A percentile compares a stretch with the other conserved stretches of the same genome.
These are phyloP conservation scores for Chimonanthus praecox DNA, from an alignment of 164 flowering plant genomes.

Conservation along the genomic window DNA sequence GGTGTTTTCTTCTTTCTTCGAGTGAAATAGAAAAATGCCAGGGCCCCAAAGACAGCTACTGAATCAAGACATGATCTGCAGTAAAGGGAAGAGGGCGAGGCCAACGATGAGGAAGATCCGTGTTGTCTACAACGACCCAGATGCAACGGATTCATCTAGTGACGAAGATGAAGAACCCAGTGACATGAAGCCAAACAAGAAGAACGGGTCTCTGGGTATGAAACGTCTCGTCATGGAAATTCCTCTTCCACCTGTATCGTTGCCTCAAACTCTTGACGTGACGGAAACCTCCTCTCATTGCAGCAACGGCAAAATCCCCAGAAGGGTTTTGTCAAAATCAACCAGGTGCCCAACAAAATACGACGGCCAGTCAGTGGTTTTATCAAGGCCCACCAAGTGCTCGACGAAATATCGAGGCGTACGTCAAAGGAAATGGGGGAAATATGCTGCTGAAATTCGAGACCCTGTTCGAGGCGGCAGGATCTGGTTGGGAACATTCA, in stretches of 20 bases:
- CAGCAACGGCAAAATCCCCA: conserved; percentile 30
- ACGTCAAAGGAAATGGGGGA: conserved; percentile 85
- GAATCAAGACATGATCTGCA: conserved; percentile 21
- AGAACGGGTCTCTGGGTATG: not conserved
- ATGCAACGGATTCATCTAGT: conserved; percentile 68
- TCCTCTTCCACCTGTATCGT: conserved; percentile 18
- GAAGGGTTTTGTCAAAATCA: conserved; percentile 18
- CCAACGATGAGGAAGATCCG: conserved; percentile 45
- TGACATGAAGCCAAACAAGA: not conserved
- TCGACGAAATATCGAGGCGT: conserved; percentile 54
- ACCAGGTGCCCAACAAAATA: conserved; percentile 23
- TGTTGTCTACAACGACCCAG: conserved; percentile 60
- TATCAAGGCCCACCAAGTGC: conserved; percentile 12
- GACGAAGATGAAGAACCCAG: conserved; percentile 41
- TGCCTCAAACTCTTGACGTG: conserved; percentile 8
- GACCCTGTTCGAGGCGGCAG: conserved; percentile 60
- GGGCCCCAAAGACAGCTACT: conserved; percentile 24
- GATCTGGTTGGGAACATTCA: conserved; percentile 81
- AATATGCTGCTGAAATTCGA: conserved; percentile 96
- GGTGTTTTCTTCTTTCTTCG: conserved; percentile 2
- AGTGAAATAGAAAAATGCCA: conserved; percentile 21
- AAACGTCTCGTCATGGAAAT: conserved; percentile 50
- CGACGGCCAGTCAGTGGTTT: not conserved
- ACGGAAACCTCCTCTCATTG: conserved; percentile 48
- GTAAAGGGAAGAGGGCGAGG: conserved; percentile 17